A percentile compares a stretch with the other conserved stretches of the same genome.
phyloP scores from a whole-genome alignment of 169 alveolate genomes.

The Ichthyophthirius multifiliis region DNA sequence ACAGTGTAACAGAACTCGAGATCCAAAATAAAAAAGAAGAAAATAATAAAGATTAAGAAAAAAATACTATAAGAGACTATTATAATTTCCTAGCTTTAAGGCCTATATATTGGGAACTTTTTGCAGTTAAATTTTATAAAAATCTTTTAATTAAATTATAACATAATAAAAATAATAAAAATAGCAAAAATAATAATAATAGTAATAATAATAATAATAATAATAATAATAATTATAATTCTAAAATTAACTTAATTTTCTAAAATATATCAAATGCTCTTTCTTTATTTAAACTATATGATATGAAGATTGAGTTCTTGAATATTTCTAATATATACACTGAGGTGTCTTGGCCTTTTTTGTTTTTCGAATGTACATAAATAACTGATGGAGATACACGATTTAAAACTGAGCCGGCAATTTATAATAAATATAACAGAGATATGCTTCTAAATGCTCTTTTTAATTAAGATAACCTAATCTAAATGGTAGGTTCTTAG shows the following conservation, averaged over 20 bases:
- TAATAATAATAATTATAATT: not conserved
- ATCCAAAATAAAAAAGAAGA: too few species aligned
- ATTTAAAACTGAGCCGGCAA: not conserved
- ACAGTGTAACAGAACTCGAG: too few species aligned
- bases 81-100: not conserved
- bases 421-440: not conserved
- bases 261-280: not conserved
- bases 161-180: not conserved
- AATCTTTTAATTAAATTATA: not conserved
- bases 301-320: not conserved
- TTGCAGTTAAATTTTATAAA: not conserved
- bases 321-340: not conserved
- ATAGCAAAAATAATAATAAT: not conserved
- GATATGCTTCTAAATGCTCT: not conserved
- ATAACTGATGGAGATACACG: not conserved
- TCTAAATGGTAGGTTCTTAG: not conserved
- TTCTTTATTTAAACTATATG: not conserved
- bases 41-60: too few species aligned
- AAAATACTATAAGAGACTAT: not conserved
- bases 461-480: not conserved
- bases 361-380: not conserved
- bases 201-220: not conserved
- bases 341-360: not conserved
- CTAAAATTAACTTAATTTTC: not conserved
- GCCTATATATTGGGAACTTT: not conserved